Evolutionary conservation across 176 grass and related monocot species (phyloP).

Genomic region (Oryza coarctata): DNA sequence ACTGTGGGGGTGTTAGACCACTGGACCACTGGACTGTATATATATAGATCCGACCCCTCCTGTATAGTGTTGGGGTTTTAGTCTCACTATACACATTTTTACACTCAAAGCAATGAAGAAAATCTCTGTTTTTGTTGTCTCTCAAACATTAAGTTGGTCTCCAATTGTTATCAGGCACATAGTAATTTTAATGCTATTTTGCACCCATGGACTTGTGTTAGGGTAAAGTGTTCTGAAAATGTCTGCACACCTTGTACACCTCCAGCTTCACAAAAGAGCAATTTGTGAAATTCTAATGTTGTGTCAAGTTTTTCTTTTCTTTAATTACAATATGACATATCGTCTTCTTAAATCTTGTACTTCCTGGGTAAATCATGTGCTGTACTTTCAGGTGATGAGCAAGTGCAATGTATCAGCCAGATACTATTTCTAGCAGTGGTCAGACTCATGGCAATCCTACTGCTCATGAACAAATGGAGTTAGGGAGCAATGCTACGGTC

Average conservation of each 20-base stretch:
- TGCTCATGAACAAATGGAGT: slow-evolving; percentile 46
- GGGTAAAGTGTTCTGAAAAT: not conserved
- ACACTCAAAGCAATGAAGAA: not conserved
- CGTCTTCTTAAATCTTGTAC: not conserved
- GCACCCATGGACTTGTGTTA: not conserved
- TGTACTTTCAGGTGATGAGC: slow-evolving; percentile 49
- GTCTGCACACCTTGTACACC: not conserved
- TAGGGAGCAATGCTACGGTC: slow-evolving; percentile 26
- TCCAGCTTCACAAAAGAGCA: not conserved
- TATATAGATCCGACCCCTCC: too few species aligned
- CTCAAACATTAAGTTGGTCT: not conserved
- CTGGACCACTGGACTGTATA: too few species aligned
- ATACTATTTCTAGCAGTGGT: slow-evolving; percentile 41
- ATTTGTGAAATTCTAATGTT: not conserved
- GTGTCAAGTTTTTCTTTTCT: not conserved
- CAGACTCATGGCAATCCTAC: not conserved
- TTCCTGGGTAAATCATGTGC: not conserved
- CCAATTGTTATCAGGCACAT: not conserved
- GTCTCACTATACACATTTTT: too few species aligned
- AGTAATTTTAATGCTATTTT: not conserved
- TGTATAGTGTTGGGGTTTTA: too few species aligned
- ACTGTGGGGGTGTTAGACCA: too few species aligned
- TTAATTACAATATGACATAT: not conserved
- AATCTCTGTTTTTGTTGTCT: not conserved
- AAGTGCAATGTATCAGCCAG: slow-evolving; percentile 54